A percentile compares a stretch with the other conserved stretches of the same genome.
Evolutionary conservation across 2,329 filamentous ascomycete genomes (phyloP).

Genomic region (Hirsutella rhossiliensis): DNA sequence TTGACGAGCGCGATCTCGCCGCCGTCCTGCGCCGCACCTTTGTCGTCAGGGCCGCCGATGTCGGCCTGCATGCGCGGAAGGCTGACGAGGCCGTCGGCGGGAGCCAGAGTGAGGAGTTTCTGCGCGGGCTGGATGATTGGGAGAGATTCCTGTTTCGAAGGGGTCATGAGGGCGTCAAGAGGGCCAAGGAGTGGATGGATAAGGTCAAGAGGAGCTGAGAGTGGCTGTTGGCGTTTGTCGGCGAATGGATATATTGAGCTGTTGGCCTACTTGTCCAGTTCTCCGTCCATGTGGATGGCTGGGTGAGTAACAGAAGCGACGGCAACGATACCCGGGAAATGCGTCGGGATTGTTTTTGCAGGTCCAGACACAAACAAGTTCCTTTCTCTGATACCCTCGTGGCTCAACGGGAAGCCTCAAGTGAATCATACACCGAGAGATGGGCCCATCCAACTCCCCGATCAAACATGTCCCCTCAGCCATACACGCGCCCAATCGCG

Average conservation of each 20-base stretch:
- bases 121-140: constrained; percentile 80
- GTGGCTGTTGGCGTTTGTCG: background rate
- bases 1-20: constrained; percentile 70
- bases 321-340: too few species aligned
- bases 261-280: too few species aligned
- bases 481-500: background rate
- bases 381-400: too few species aligned
- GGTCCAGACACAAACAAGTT: too few species aligned
- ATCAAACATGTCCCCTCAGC: too few species aligned
- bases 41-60: constrained; percentile 66
- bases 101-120: constrained; percentile 58
- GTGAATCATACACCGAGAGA: too few species aligned
- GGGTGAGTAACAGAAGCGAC: background rate
- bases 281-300: too few species aligned
- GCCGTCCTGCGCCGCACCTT: constrained; percentile 68
- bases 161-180: constrained; percentile 62
- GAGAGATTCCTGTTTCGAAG: constrained; percentile 67
- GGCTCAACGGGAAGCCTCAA: too few species aligned
- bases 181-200: constrained; percentile 58
- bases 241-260: too few species aligned
- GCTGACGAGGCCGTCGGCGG: constrained; percentile 51
- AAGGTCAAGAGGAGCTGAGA: constrained; percentile 29
- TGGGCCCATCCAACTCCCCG: too few species aligned
- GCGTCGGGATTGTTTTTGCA: too few species aligned
- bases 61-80: constrained; percentile 83